phyloP scores from a whole-genome alignment of 805 yeast genomes.

The Candida silvatica region DNA sequence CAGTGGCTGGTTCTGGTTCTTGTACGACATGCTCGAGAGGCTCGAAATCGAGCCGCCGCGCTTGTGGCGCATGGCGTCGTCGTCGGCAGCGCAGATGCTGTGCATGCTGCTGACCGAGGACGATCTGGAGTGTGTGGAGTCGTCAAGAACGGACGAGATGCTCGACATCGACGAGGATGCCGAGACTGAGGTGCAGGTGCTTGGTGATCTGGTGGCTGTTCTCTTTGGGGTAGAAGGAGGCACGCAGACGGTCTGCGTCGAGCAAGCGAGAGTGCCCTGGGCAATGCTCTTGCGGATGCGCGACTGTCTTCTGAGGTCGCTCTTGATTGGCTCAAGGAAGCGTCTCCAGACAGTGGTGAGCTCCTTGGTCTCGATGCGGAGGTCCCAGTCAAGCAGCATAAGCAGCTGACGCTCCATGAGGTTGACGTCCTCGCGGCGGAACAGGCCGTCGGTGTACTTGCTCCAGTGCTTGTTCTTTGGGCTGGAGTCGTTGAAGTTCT shows the following conservation, averaged over 20 bases:
- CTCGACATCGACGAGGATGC: conserved; percentile 1
- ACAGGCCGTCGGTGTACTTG: conserved; percentile 66
- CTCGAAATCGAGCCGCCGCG: conserved; percentile 25
- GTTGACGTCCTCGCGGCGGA: conserved; percentile 59
- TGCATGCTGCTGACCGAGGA: background rate
- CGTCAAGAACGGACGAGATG: background rate
- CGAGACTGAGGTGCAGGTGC: conserved; percentile 1
- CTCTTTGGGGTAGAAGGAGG: conserved; percentile 20
- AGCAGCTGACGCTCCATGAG: conserved; percentile 75
- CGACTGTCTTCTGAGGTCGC: conserved; percentile 24
- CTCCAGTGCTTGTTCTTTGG: conserved; percentile 80
- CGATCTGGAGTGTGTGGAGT: background rate
- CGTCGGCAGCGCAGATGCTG: conserved; percentile 1
- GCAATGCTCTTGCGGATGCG: conserved; percentile 21
- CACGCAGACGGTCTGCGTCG: conserved; percentile 21
- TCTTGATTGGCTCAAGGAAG: conserved; percentile 45
- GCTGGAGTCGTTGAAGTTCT: conserved; percentile 69
- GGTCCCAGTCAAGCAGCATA: conserved; percentile 63
- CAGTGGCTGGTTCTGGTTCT: conserved; percentile 4
- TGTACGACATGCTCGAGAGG: conserved; percentile 6
- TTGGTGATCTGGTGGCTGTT: conserved; percentile 18
- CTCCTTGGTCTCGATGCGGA: conserved; percentile 38
- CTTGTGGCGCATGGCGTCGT: conserved; percentile 12
- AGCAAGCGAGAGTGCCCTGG: conserved; percentile 20
- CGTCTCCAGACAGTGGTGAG: conserved; percentile 31